Evolutionary conservation across 2,329 filamentous ascomycete species (phyloP).

Genomic region (Epichloe glyceriae): DNA sequence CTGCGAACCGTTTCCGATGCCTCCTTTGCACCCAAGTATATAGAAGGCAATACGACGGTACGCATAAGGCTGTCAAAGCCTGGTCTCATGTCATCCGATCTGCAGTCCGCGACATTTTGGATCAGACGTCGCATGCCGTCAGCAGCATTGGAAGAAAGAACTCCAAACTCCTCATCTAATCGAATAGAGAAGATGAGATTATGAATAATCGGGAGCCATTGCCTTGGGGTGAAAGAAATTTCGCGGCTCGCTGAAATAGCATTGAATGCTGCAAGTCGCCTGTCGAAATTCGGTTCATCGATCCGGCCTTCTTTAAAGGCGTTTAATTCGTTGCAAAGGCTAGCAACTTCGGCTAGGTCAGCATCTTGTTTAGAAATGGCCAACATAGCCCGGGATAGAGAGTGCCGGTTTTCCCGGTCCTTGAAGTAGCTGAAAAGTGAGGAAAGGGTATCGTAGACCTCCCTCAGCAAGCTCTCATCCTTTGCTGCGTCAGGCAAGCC

Average conservation of each 20-base stretch:
- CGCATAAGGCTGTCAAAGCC: slow-evolving; percentile 47
- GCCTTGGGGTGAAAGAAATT: slow-evolving; percentile 46
- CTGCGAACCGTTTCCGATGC: slow-evolving; percentile 71
- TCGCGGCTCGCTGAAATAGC: slow-evolving; percentile 53
- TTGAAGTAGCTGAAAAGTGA: slow-evolving; percentile 85
- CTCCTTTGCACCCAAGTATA: slow-evolving; percentile 66
- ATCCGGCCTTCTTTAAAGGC: slow-evolving; percentile 59
- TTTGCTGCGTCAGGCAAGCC: slow-evolving; percentile 38
- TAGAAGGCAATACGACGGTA: slow-evolving; percentile 55
- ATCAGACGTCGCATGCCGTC: slow-evolving; percentile 70
- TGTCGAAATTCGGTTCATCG: slow-evolving; percentile 80
- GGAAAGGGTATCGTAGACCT: slow-evolving; percentile 61
- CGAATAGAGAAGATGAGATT: slow-evolving; percentile 83
- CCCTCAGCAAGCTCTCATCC: slow-evolving; percentile 37
- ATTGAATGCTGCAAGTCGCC: slow-evolving; percentile 64
- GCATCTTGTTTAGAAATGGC: slow-evolving; percentile 55
- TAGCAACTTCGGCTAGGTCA: slow-evolving; percentile 48
- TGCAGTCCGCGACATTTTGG: slow-evolving; percentile 40
- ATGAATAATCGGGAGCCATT: slow-evolving; percentile 81
- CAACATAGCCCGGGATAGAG: slow-evolving; percentile 59
- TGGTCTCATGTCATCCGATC: slow-evolving; percentile 19
- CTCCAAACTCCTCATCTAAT: slow-evolving; percentile 77
- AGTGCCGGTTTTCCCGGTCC: slow-evolving; percentile 61
- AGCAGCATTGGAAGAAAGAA: slow-evolving; percentile 67
- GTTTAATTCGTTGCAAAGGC: slow-evolving; percentile 68